Evolutionary conservation across 371 early-diverging fungal genomes (phyloP), one percentile per base, ranked within the genome.

Genomic region (Mucor velutinosus): DNA sequence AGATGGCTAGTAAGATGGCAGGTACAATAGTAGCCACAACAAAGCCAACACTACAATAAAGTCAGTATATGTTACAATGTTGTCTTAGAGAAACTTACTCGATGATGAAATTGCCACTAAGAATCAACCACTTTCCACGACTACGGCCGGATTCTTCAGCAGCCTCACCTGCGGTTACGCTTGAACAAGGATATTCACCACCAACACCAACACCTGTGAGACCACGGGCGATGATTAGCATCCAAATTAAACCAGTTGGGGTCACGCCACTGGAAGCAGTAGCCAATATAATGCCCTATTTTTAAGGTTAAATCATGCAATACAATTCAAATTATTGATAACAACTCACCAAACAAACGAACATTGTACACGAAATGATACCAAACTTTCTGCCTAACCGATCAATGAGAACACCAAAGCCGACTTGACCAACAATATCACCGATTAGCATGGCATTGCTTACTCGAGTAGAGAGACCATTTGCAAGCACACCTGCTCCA

Each of bases 141-240:
- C 79, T 71, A 56, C 74, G 85, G 51, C 76, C 77, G 19, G 83
- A 78, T 63, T 83, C 84, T 49, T 87, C 86, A 7, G 87, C 82
- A 23, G 86, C 79, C 58, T 87, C 87, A 19, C 83, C 83, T 27
- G 87, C 87, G 25, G 85, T 75, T 7, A 85, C 86, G 21, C 78
- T 78, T 3, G 75, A 75, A 56, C 86, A 85, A 39, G 87, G 87
- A 67, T 84, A 87, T 64, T 85, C 83, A 37, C 85, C 76, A 15
- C 84, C 83, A 7, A 79, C 80, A 61, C 79, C 81, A 6, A 80
- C 79, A 51, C 82, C 82, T 27, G 83, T 64, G 12, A 87, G 75
- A 43, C 87, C 87, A 60, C 87, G 77, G 25, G 82, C 74, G 25
- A 87, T 63, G 6, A 86, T 79, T 77, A 87, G 60, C 65, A 85